phyloP scores from a whole-genome alignment of 2,329 filamentous ascomycete species.

The Mycogone perniciosa region DNA sequence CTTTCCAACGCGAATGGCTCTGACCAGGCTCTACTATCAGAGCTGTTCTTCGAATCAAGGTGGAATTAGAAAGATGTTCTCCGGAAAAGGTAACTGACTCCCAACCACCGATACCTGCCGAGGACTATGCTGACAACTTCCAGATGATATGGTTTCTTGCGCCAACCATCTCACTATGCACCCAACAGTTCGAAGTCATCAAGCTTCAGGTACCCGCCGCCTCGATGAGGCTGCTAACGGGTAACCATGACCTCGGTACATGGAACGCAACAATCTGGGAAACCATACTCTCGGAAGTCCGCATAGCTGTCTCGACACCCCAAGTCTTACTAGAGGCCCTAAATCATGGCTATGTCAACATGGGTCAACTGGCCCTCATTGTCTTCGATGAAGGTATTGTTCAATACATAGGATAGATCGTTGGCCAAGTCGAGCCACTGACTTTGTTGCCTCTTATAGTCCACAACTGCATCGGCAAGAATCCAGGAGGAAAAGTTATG shows the following conservation, averaged over 20 bases:
- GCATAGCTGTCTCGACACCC: conserved; percentile 72
- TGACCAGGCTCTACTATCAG: conserved; percentile 33
- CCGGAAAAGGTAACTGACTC: conserved; percentile 43
- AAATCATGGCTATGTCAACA: conserved; percentile 63
- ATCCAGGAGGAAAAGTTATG: conserved; percentile 68
- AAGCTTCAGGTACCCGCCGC: conserved; percentile 52
- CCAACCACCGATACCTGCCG: too few relatives aligned
- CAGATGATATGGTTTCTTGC: conserved; percentile 68
- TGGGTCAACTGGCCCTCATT: conserved; percentile 59
- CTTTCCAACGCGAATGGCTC: not conserved
- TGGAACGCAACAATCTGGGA: conserved; percentile 70
- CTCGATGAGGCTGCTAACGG: conserved; percentile 57
- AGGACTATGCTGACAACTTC: not conserved
- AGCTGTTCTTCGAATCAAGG: conserved; percentile 60
- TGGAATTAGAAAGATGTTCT: conserved; percentile 51
- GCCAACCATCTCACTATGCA: conserved; percentile 60
- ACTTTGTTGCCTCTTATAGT: conserved; percentile 39
- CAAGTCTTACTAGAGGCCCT: conserved; percentile 70
- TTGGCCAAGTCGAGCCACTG: not conserved
- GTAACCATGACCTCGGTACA: conserved; percentile 61
- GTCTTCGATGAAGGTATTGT: conserved; percentile 77
- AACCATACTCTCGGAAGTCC: conserved; percentile 53
- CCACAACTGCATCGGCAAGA: conserved; percentile 63
- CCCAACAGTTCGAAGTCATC: conserved; percentile 60
- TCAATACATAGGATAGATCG: not conserved